Base-by-base conservation (phyloP, 108 stramenopile species). In the Stephanodiscus minutulus region DNA sequence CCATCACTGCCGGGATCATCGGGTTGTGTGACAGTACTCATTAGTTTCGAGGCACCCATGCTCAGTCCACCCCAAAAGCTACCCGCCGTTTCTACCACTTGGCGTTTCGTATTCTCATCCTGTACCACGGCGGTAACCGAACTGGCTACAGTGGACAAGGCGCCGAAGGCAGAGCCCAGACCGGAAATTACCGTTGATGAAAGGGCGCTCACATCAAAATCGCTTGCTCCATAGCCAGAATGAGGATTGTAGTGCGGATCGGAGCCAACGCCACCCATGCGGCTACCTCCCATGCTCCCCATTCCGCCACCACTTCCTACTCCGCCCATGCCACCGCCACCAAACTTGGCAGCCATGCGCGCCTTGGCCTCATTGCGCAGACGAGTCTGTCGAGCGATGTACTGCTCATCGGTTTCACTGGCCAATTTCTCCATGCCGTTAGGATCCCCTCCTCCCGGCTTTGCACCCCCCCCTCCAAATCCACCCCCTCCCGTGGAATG, bases 391-490 rank as follows among this genome's bases (percentile, higher is more conserved):
- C 97, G 75, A 5, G 91, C 87, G 46, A 98, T 77, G 82, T 98
- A 98, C 61, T 96, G 88, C 39, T 85, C 85, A 62, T 96, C 95
- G 2, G 90, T 79, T 82, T 98, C 97, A 18, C 95, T 94, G 27
- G 84, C 63, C 44, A 98, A 70, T 7, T 94, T 89, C 75, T 96
- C 96, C 94, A 96, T 92, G 17, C 94, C 92, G 65, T 91, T 93
- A 27, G 88, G 81, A 70, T 96, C 96, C 11, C 62, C 82, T 10
- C 36, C 72, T 39, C 43, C 50, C 15, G 66, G 72, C 20, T 63
- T 58, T 3, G 48, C 49, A 12, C 48, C 63, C 46, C 36, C 62
- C 27, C 76, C 77, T 36, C 61, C 68, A 24, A 29, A 24, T 36
- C 55, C 69, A n/a, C 66, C 20, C 28, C 35, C 57, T 47, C 60